phyloP scores from a whole-genome alignment of 352 stramenopile genomes.

The Globisporangium nunn region DNA sequence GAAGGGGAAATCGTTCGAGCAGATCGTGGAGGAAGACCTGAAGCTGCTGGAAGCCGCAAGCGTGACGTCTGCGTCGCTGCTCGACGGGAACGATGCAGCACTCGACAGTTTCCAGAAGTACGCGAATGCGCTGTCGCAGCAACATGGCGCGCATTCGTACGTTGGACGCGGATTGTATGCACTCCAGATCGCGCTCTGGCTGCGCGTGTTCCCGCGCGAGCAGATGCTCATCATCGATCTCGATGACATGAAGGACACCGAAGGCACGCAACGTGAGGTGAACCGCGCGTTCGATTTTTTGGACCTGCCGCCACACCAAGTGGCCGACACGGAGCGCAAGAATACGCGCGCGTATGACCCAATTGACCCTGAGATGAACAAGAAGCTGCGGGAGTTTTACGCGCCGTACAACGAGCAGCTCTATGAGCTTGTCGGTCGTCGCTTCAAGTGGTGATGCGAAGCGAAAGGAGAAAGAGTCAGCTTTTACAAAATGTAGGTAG shows the following conservation, averaged over 20 bases:
- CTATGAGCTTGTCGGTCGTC: conserved; percentile 38
- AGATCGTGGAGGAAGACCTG: conserved; percentile 87
- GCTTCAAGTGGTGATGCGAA: conserved; percentile 22
- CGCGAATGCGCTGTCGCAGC: conserved; percentile 29
- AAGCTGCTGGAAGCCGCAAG: conserved; percentile 38
- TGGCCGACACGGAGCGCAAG: conserved; percentile 44
- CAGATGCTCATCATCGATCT: conserved; percentile 85
- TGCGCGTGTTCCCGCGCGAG: conserved; percentile 77
- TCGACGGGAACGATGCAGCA: conserved; percentile 13
- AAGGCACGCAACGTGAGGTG: conserved; percentile 25
- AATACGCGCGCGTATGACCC: conserved; percentile 58
- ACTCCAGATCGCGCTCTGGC: conserved; percentile 88
- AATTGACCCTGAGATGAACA: conserved; percentile 22
- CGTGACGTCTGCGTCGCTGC: conserved; percentile 11
- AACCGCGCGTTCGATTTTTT: conserved; percentile 47
- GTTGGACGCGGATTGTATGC: conserved; percentile 89
- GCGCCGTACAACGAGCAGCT: conserved; percentile 62
- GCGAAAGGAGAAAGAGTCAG: background rate
- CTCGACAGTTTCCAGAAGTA: conserved; percentile 36
- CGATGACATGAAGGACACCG: conserved; percentile 73
- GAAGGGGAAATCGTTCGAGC: conserved; percentile 74
- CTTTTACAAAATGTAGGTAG: too few relatives aligned
- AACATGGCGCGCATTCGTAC: conserved; percentile 74
- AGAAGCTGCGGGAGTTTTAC: conserved; percentile 53
- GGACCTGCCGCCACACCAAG: conserved; percentile 20